phyloP scores from a whole-genome alignment of 768 basidiomycete species.

The Lactarius trivialis region DNA sequence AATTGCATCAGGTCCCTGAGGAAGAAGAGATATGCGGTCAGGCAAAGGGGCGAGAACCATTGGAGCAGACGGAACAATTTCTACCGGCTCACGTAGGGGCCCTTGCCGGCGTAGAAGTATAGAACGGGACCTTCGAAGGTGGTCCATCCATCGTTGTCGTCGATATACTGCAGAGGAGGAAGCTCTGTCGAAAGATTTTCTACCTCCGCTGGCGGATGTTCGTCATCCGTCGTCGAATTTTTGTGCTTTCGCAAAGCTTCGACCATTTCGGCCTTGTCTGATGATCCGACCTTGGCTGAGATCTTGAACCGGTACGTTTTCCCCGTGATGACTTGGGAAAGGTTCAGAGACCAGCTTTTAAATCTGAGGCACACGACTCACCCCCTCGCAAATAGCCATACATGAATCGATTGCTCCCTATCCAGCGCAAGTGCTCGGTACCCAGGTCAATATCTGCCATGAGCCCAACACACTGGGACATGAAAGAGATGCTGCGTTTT shows the following conservation, averaged over 20 bases:
- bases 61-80: not conserved
- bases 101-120: conserved; percentile 72
- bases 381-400: conserved; percentile 65
- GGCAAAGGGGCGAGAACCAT: not conserved
- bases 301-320: conserved; percentile 65
- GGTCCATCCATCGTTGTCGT: conserved; percentile 59
- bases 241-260: conserved; percentile 39
- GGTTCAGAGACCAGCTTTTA: not conserved
- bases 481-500: conserved; percentile 64
- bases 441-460: conserved; percentile 83
- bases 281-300: conserved; percentile 59
- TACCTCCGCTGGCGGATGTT: conserved; percentile 10
- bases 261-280: conserved; percentile 69
- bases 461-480: conserved; percentile 76
- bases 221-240: conserved; percentile 3
- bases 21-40: conserved; percentile 2
- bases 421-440: conserved; percentile 80
- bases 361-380: conserved; percentile 31
- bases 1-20: conserved; percentile 73
- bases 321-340: conserved; percentile 45
- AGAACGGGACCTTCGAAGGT: conserved; percentile 60
- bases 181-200: conserved; percentile 27
- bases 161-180: conserved; percentile 42
- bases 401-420: conserved; percentile 77
- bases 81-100: conserved; percentile 65